Conservation (phyloP, 768 basidiomycete species). For the Leucosporidium yakuticum region DNA sequence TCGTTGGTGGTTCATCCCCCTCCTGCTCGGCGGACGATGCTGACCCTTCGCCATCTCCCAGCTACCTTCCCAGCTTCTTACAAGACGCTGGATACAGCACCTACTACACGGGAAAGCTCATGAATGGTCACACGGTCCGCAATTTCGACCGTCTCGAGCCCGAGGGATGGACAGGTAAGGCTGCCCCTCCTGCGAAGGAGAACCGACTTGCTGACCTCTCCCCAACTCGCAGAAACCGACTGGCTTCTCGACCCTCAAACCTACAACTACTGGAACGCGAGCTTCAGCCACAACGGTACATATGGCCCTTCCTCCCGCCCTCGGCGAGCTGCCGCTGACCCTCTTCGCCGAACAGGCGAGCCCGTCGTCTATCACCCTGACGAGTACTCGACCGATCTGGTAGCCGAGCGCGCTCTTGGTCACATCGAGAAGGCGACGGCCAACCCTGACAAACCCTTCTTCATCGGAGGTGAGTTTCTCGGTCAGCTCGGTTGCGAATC, state of each 20-base stretch:
- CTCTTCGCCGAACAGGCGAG: not conserved
- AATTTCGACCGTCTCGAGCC: conserved; percentile 13
- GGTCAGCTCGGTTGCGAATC: not conserved
- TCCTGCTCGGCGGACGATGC: not conserved
- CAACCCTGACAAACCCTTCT: conserved; percentile 27
- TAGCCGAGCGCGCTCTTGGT: conserved; percentile 18
- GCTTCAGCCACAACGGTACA: not conserved
- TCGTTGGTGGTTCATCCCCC: not conserved
- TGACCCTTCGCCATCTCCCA: not conserved
- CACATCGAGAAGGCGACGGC: conserved; percentile 18
- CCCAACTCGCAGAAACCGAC: conserved; percentile 3
- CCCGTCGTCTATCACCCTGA: conserved; percentile 11
- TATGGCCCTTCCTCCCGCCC: not conserved
- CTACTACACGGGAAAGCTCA: conserved; percentile 31
- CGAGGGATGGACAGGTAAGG: conserved; percentile 12
- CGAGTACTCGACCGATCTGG: conserved; percentile 28
- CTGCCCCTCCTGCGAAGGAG: too few species aligned
- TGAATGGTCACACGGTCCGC: conserved; percentile 29
- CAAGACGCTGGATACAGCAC: conserved; percentile 26
- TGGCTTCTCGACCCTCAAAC: conserved; percentile 34
- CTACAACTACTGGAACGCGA: conserved; percentile 28
- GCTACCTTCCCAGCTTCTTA: conserved; percentile 23
- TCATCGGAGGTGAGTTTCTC: conserved; percentile 13
- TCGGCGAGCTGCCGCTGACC: not conserved
- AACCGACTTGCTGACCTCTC: not conserved